Percentiles rank a stretch among this genome's conserved stretches.
Evolutionary conservation across 768 basidiomycete species (phyloP).

Genomic region (Termitomyces bulborhizus): DNA sequence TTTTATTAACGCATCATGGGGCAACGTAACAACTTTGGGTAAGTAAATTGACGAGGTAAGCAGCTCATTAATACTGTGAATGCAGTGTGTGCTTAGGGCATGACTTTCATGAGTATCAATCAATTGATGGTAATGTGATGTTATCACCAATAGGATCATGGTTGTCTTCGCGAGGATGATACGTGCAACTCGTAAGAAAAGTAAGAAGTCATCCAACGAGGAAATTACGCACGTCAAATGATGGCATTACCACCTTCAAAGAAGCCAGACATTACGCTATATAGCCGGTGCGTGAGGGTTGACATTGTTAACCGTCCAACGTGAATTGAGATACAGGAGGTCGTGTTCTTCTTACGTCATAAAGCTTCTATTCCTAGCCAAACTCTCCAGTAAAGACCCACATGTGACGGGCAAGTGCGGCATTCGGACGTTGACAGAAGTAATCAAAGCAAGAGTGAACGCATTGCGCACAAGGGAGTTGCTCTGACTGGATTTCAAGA

Average conservation of each 20-base stretch:
- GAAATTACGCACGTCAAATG: constrained; percentile 57
- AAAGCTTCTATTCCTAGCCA: constrained; percentile 56
- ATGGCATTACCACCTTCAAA: constrained; percentile 72
- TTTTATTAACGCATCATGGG: no score
- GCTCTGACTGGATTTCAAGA: constrained; percentile 58
- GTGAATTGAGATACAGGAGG: constrained; percentile 36
- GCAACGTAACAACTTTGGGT: no score
- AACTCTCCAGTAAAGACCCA: constrained; percentile 19
- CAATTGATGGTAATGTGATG: no score
- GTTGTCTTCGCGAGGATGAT: constrained; percentile 54
- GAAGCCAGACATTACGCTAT: constrained; percentile 67
- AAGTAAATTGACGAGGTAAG: no score
- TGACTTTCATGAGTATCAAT: no score
- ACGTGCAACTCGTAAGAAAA: constrained; percentile 36
- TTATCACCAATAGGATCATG: constrained; percentile 48
- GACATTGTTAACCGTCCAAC: not conserved
- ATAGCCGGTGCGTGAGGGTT: not conserved
- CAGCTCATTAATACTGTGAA: no score
- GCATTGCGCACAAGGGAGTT: constrained; percentile 3
- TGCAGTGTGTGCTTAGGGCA: no score
- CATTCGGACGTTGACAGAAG: not conserved
- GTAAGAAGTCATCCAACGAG: constrained; percentile 13
- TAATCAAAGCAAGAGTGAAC: not conserved
- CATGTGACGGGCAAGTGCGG: not conserved
- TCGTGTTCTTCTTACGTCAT: constrained; percentile 65